Evolutionary conservation across 2,329 filamentous ascomycete genomes (phyloP), one percentile per base, ranked within the genome.

Genomic region (Aspergillus sp.): DNA sequence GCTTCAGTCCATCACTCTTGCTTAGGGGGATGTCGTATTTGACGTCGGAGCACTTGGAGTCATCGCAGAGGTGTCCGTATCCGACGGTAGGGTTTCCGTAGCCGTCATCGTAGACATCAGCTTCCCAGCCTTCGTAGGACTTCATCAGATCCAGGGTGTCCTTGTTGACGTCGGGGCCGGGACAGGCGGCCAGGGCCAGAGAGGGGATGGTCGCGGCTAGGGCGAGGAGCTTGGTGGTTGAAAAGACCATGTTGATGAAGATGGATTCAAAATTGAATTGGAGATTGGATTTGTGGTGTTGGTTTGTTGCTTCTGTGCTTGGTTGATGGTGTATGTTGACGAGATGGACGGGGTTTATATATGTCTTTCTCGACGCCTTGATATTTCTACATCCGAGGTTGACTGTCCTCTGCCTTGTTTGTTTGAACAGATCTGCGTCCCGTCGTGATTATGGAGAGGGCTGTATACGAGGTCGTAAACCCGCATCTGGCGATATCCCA

Each of bases 11-110:
- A 23, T 76, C 71, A 1, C 66, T 65, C 27, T 74, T 62, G 3
- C 74, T 77, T 15, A 83, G 67, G 0, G 81, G 81, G 59, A 82
- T 78, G 0, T 69, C 57, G 64, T 80, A 82, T 8, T 68, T 65
- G 27, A 83, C 74, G 35, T 83, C 81, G 1, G 73, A 63, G 67
- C 80, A 83, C 12, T 64, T 68, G 7, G 67, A 59, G 8, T 75
- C 70, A 35, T 65, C 58, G 68, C 81, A 83, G 9, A 80, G 70
- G 63, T 83, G 81, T 15, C 81, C 81, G 59, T 82, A 82, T 3
- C 81, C 81, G 0, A 83, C 76, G 4, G 79, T 83, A 0, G 79
- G 78, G 25, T 78, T 69, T 27, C 79, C 79, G 45, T 76, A 74
- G 17, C 79, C 76, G 58, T 82, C 80, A 6, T 71, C 68, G 21